Conservation (phyloP, 192 early-diverging fungal genomes). For the Paraglomus brasilianum region DNA sequence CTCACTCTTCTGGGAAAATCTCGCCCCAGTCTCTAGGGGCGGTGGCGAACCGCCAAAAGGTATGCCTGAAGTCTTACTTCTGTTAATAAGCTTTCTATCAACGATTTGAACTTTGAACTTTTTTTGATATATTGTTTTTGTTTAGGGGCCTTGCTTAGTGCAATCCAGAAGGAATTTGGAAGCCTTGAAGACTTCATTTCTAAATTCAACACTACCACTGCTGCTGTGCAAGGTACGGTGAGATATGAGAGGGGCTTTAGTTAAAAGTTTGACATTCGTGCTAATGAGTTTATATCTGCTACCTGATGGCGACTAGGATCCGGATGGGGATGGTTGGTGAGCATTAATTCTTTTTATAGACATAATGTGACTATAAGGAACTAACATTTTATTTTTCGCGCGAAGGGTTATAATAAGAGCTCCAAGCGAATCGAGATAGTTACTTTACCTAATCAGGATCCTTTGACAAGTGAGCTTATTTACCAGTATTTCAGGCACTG, state of each 20-base stretch:
- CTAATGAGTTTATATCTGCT: no score
- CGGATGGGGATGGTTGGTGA: constrained; percentile 95
- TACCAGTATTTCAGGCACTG: neutral
- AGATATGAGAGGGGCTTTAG: constrained; percentile 10
- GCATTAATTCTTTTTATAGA: constrained; percentile 31
- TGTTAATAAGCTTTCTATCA: neutral
- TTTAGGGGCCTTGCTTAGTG: constrained; percentile 58
- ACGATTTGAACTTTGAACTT: neutral
- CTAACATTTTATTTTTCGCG: neutral
- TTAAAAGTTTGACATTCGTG: constrained; percentile 24
- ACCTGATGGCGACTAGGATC: no score
- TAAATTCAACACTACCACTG: constrained; percentile 77
- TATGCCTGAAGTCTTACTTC: constrained; percentile 27
- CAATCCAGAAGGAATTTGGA: constrained; percentile 83
- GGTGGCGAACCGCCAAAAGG: constrained; percentile 76
- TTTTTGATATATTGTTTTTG: constrained; percentile 23
- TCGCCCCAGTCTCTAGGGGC: constrained; percentile 76
- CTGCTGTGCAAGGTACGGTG: constrained; percentile 73
- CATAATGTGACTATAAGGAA: neutral
- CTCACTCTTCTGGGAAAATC: constrained; percentile 93
- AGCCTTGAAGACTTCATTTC: constrained; percentile 75
- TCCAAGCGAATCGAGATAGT: constrained; percentile 80
- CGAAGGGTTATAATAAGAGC: constrained; percentile 76
- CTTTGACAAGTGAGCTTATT: constrained; percentile 39
- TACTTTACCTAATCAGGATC: constrained; percentile 90